Evolutionary conservation across 148 eudicot species (phyloP).

Genomic region (Vaccinium macrocarpon): DNA sequence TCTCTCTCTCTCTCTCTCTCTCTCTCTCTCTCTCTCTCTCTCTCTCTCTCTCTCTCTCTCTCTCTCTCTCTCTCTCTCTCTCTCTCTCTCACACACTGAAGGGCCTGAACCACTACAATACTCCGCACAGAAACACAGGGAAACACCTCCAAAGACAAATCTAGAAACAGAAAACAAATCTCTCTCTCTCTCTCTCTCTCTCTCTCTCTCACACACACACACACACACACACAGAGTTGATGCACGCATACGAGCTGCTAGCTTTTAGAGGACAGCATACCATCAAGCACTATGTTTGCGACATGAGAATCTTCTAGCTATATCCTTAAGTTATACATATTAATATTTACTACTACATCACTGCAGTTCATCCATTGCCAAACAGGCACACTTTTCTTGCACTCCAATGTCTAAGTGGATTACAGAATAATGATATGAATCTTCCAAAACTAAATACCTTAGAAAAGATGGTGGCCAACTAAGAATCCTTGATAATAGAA

Average conservation of each 20-base stretch:
- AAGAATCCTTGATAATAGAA: slow-evolving; percentile 58
- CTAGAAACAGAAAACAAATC: no score
- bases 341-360: background rate
- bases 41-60: no score
- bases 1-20: no score
- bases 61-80: no score
- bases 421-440: background rate
- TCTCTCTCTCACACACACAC: no score
- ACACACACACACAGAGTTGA: background rate
- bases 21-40: no score
- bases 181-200: no score
- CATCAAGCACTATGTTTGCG: background rate
- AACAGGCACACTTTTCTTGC: background rate
- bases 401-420: background rate
- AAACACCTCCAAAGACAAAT: no score
- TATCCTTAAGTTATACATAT: background rate
- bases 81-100: no score
- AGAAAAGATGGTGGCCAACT: slow-evolving; percentile 71
- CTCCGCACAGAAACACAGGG: no score
- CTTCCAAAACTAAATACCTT: slow-evolving; percentile 40
- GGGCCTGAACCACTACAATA: no score
- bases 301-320: background rate
- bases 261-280: background rate
- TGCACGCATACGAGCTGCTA: background rate
- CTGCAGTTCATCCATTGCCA: background rate